A percentile compares a stretch with the other conserved stretches of the same genome.
Evolutionary conservation across 192 early-diverging fungal genomes (phyloP).

Genomic region (Entrophospora sp.): DNA sequence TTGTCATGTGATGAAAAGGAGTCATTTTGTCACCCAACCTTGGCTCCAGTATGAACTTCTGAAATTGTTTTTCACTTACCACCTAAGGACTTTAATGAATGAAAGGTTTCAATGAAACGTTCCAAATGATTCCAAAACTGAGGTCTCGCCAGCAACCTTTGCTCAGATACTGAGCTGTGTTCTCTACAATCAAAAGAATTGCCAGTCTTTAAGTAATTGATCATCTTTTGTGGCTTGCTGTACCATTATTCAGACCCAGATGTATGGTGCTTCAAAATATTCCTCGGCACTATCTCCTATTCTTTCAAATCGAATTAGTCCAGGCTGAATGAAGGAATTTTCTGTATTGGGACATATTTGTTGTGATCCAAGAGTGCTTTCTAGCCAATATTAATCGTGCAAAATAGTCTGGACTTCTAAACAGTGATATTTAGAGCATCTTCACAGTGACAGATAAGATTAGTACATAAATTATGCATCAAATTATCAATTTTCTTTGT

Average conservation of each 20-base stretch:
- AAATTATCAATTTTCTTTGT: slow-evolving; percentile 21
- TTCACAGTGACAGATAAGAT: slow-evolving; percentile 12
- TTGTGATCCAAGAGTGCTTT: neutral
- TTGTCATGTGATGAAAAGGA: too few species aligned
- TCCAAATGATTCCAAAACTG: too few species aligned
- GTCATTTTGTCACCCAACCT: too few species aligned
- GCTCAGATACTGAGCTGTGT: too few species aligned
- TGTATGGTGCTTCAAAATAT: slow-evolving; percentile 26
- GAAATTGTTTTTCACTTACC: too few species aligned
- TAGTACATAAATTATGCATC: slow-evolving; percentile 20
- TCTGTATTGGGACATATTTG: neutral
- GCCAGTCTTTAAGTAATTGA: slow-evolving; percentile 1
- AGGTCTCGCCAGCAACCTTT: too few species aligned
- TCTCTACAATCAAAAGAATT: slow-evolving; percentile 2
- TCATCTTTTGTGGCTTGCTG: slow-evolving; percentile 2
- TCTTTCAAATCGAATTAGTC: slow-evolving; percentile 2
- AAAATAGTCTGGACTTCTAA: neutral
- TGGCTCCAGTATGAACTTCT: too few species aligned
- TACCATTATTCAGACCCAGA: slow-evolving; percentile 30
- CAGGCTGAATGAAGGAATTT: neutral
- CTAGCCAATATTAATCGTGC: neutral
- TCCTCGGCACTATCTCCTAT: neutral
- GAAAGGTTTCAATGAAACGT: too few species aligned
- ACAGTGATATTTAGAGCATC: neutral
- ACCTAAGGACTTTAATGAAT: too few species aligned